Evolutionary conservation across 129 eudicot genomes (phyloP).

Genomic region (Rutidosis leptorrhynchoides): DNA sequence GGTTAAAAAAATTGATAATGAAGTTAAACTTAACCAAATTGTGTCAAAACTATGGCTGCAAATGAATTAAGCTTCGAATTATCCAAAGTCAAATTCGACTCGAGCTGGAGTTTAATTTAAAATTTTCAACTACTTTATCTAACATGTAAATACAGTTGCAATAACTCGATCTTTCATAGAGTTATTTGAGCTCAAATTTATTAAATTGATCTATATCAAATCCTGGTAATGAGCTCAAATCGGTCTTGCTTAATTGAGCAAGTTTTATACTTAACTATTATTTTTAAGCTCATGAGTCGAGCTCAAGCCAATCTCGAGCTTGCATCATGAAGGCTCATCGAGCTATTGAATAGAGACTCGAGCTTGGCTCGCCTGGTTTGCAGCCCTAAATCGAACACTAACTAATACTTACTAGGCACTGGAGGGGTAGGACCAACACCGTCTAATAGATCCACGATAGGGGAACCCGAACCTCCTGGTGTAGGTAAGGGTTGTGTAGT

Average conservation of each 20-base stretch:
- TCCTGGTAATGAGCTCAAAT: neutral
- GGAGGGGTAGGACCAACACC: conserved; percentile 56
- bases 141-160: neutral
- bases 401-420: conserved; percentile 43
- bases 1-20: conserved; percentile 10
- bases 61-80: neutral
- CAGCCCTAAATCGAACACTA: neutral
- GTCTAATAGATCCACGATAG: conserved; percentile 73
- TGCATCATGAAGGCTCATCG: neutral
- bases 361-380: neutral
- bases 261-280: neutral
- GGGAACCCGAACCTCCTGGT: conserved; percentile 49
- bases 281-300: neutral
- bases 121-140: neutral
- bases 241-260: neutral
- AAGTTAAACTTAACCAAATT: neutral
- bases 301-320: neutral
- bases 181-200: neutral
- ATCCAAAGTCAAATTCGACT: neutral
- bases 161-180: neutral
- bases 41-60: neutral
- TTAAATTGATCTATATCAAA: neutral
- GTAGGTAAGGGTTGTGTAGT: conserved; percentile 44
- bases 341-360: neutral
- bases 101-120: neutral